Conservation (phyloP, 2,329 filamentous ascomycete genomes). For the Aspergillus viridinutans region DNA sequence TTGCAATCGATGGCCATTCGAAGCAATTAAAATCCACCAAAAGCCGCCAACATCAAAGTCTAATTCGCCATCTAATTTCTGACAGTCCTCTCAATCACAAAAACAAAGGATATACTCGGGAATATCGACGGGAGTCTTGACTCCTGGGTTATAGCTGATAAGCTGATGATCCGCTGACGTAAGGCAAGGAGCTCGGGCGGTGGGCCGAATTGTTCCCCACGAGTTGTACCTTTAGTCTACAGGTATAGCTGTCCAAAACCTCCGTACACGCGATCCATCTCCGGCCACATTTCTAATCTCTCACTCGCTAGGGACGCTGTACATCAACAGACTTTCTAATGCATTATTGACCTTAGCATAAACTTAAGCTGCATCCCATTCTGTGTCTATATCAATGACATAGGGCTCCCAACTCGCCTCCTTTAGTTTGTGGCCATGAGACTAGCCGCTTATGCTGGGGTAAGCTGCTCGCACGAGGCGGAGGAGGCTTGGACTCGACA, state of each 20-base stretch:
- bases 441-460: conserved; percentile 50
- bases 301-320: conserved; percentile 16
- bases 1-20: neutral
- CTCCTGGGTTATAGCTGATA: neutral
- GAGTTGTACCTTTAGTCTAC: neutral
- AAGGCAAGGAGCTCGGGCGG: conserved; percentile 7
- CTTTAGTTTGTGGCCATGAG: conserved; percentile 38
- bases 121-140: neutral
- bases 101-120: neutral
- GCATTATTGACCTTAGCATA: neutral
- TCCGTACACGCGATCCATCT: conserved; percentile 12
- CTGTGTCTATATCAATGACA: conserved; percentile 25
- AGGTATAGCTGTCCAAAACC: conserved; percentile 26
- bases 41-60: neutral
- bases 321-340: conserved; percentile 1
- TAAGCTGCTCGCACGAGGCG: conserved; percentile 28
- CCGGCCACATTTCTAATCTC: conserved; percentile 1
- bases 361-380: neutral
- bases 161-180: conserved; percentile 14
- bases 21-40: neutral
- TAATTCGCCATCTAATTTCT: neutral
- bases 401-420: conserved; percentile 18
- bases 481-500: neutral
- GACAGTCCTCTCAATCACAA: neutral
- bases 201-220: conserved; percentile 1